Evolutionary conservation across 2,329 filamentous ascomycete genomes (phyloP).

Genomic region (Fusarium sp.): DNA sequence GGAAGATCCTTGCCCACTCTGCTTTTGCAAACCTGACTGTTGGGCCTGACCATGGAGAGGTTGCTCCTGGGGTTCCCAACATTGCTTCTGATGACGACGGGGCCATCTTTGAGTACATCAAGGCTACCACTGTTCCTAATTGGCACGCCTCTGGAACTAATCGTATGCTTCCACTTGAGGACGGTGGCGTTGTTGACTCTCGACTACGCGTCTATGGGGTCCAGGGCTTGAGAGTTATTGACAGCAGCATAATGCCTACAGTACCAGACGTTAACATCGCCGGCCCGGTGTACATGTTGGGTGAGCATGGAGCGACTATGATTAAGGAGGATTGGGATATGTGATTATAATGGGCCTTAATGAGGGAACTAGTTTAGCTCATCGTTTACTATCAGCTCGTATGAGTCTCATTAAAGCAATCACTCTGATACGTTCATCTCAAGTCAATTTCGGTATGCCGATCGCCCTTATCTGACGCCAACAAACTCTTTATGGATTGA

Average conservation of each 20-base stretch:
- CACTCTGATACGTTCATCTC: rapidly evolving
- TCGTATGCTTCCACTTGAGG: slow-evolving; percentile 2
- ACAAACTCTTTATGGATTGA: rapidly evolving
- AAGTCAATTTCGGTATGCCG: background rate
- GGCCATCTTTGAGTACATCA: slow-evolving; percentile 9
- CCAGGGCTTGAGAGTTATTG: slow-evolving; percentile 18
- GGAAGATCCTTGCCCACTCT: slow-evolving; percentile 5
- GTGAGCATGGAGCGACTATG: slow-evolving; percentile 54
- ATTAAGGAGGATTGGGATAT: slow-evolving; percentile 5
- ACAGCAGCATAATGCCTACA: slow-evolving; percentile 54
- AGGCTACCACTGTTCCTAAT: slow-evolving; percentile 1
- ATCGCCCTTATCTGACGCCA: background rate
- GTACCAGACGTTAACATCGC: slow-evolving; percentile 66
- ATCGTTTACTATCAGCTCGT: too few species aligned
- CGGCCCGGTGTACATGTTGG: slow-evolving; percentile 67
- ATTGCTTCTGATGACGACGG: background rate
- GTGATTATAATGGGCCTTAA: background rate
- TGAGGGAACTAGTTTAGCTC: background rate
- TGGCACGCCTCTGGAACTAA: slow-evolving; percentile 15
- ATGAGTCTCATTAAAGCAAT: too few species aligned
- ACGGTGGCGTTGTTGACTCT: slow-evolving; percentile 34
- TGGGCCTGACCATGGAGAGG: background rate
- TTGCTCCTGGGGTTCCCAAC: background rate
- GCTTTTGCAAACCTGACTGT: background rate
- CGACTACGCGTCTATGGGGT: slow-evolving; percentile 23